Conservation (phyloP, 257 asterid species). For the Linaria vulgaris region DNA sequence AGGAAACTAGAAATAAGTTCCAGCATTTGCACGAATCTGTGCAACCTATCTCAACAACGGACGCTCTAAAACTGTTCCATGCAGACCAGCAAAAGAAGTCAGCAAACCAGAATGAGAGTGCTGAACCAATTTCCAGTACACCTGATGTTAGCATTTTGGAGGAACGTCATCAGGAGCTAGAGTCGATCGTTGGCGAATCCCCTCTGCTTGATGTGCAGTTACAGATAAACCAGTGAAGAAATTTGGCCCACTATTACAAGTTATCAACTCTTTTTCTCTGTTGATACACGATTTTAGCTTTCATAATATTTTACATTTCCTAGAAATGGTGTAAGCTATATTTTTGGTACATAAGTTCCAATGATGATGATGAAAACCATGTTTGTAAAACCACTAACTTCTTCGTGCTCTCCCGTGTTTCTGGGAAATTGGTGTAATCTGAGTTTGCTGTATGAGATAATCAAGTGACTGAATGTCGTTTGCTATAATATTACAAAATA, state of each 20-base stretch:
- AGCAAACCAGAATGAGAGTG: constrained; percentile 23
- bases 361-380: background rate
- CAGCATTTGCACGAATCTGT: constrained; percentile 51
- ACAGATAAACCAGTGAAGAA: constrained; percentile 16
- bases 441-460: too few relatives aligned
- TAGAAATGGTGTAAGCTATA: background rate
- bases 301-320: background rate
- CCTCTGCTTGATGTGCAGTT: constrained; percentile 45
- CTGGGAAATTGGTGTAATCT: too few relatives aligned
- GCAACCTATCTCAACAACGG: constrained; percentile 49
- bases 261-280: background rate
- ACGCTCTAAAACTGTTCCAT: constrained; percentile 53
- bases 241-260: background rate
- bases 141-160: constrained; percentile 32
- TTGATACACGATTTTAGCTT: background rate
- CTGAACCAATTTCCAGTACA: constrained; percentile 19
- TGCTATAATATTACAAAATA: too few relatives aligned
- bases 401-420: background rate
- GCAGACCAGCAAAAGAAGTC: constrained; percentile 40
- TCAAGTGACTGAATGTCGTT: too few relatives aligned
- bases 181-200: constrained; percentile 47
- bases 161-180: constrained; percentile 41
- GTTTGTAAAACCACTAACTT: background rate
- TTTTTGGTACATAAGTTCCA: background rate
- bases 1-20: constrained; percentile 54